Percentiles rank a stretch among this genome's conserved stretches.
These are phyloP conservation scores for Takashimella koratensis DNA, from an alignment of 1,284 basidiomycete genomes.

Conservation along the genomic window DNA sequence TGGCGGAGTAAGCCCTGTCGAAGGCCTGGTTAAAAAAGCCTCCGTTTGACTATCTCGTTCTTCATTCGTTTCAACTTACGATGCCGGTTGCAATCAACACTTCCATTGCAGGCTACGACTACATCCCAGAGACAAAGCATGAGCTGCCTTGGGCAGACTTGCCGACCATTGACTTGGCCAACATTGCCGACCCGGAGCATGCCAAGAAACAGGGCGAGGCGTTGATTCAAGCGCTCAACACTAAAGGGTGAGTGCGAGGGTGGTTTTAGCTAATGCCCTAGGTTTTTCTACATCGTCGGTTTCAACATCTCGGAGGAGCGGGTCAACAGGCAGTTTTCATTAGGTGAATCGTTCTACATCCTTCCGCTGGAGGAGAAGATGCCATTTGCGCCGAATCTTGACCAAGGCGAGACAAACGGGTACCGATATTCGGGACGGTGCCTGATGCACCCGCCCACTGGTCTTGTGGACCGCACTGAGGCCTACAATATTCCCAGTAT, in stretches of 20 bases:
- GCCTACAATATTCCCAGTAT: slow-evolving; percentile 56
- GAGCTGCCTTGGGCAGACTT: slow-evolving; percentile 60
- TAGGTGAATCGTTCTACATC: slow-evolving; percentile 48
- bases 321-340: slow-evolving; percentile 36
- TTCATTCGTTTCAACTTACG: too few species aligned
- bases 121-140: slow-evolving; percentile 55
- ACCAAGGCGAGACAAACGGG: slow-evolving; percentile 55
- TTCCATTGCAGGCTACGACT: slow-evolving; percentile 48
- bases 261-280: too few species aligned
- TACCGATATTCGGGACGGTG: slow-evolving; percentile 55
- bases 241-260: too few species aligned
- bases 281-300: slow-evolving; percentile 42
- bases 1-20: too few species aligned
- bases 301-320: slow-evolving; percentile 53
- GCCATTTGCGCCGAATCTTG: slow-evolving; percentile 53
- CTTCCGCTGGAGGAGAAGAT: slow-evolving; percentile 64
- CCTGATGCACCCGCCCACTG: slow-evolving; percentile 41
- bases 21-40: too few species aligned
- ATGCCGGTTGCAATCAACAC: slow-evolving; percentile 35
- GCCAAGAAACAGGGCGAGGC: slow-evolving; percentile 53
- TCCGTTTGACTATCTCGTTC: too few species aligned
- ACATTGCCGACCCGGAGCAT: slow-evolving; percentile 54
- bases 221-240: slow-evolving; percentile 58
- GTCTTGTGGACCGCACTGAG: slow-evolving; percentile 52
- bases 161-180: slow-evolving; percentile 55